Conservation (phyloP, 805 yeast species). For the Candida boleticola region DNA sequence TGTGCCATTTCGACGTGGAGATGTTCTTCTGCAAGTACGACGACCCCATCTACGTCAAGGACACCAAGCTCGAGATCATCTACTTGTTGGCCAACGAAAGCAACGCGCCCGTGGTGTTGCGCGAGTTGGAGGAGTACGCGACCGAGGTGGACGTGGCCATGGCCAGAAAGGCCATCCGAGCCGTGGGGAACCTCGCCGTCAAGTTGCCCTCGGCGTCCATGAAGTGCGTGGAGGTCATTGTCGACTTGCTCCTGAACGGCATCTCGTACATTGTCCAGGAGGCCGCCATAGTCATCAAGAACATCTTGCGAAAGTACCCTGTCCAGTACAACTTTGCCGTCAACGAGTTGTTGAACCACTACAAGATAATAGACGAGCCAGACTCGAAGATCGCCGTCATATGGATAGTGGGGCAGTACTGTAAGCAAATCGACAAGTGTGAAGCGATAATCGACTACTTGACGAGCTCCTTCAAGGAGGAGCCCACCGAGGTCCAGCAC, state of each 20-base stretch:
- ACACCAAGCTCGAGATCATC: conserved; percentile 85
- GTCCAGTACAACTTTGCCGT: conserved; percentile 42
- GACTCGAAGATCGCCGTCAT: conserved; percentile 76
- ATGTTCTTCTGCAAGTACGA: conserved; percentile 79
- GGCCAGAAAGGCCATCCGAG: conserved; percentile 84
- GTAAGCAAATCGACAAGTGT: conserved; percentile 43
- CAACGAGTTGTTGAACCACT: conserved; percentile 26
- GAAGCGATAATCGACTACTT: conserved; percentile 40
- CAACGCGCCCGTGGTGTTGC: conserved; percentile 59
- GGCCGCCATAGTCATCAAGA: conserved; percentile 69
- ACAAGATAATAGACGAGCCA: conserved; percentile 59
- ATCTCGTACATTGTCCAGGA: conserved; percentile 79
- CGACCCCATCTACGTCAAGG: conserved; percentile 86
- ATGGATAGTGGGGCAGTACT: conserved; percentile 82
- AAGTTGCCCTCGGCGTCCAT: conserved; percentile 63
- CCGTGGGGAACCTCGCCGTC: conserved; percentile 85
- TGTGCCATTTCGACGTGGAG: conserved; percentile 66
- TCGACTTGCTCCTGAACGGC: conserved; percentile 60
- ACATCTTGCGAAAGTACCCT: conserved; percentile 76
- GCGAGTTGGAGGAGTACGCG: conserved; percentile 83
- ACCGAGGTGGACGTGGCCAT: conserved; percentile 82
- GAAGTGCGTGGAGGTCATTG: conserved; percentile 60
- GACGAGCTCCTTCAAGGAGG: conserved; percentile 52
- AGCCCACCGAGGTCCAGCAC: conserved; percentile 71
- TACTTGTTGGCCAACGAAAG: conserved; percentile 69